Evolutionary conservation across 768 basidiomycete genomes (phyloP), one percentile per base, ranked within the genome.

Genomic region (Lactarius trivialis): DNA sequence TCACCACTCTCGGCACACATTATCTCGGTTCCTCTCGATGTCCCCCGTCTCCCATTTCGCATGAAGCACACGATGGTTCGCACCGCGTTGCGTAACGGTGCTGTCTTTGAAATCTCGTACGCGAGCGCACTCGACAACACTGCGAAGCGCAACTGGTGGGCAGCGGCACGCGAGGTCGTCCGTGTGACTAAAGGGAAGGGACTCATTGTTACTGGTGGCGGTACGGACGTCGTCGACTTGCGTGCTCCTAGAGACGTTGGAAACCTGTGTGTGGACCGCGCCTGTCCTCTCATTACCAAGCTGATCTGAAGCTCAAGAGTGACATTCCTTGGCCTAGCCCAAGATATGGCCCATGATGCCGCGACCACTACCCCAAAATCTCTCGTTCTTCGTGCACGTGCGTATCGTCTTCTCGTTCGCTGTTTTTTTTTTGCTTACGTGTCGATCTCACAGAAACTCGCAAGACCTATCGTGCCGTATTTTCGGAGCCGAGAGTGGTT

Each of bases 101-200:
- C 86, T 0, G 86, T 85, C 0, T 93, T 95, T 68, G 92, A 93
- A 72, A 81, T 94, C 51, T 80, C 79, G 65, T 93, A 93, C 64
- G 84, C 83, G 0, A 88, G 88, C 15, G 87, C 89, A 0, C 73
- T 93, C 33, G 85, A 82, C 0, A 69, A 77, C 3, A 73, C 72
- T 9, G 81, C 83, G 4, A 89, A 89, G 74, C 75, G 89, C 43
- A 90, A 92, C 66, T 91, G 91, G 91, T 90, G 92, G 92, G 84
- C 88, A 0, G 79, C 83, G 0, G 83, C 89, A 12, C 76, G 86
- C 36, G 92, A 95, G 72, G 76, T 94, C 2, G 79, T 84, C 19
- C 79, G 92, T 1, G 90, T 91, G 1, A 87, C 90, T 3, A 90
- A 90, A 66, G 91, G 91, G 1, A 89, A 85, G 70, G 86, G 84